Percentiles rank a stretch among this genome's conserved stretches.
These are phyloP conservation scores for Metarhizium guizhouense DNA, from an alignment of 2,329 filamentous ascomycete species.

Conservation along the genomic window DNA sequence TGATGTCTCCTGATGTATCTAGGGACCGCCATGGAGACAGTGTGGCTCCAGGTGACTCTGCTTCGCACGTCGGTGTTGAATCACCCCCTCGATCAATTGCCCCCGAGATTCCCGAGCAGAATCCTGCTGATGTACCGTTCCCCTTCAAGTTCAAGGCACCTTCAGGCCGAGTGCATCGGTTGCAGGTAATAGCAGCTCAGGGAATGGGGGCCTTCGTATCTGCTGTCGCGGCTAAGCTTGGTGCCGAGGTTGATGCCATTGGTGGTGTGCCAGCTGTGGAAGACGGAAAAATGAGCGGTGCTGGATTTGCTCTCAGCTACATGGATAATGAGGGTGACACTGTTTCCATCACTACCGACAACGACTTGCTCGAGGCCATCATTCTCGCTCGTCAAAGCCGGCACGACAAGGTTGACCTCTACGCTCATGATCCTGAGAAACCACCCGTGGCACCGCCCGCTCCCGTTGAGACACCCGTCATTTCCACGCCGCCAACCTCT, in stretches of 20 bases:
- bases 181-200: constrained; percentile 74
- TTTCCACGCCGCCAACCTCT: constrained; percentile 39
- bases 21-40: constrained; percentile 70
- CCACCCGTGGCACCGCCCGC: constrained; percentile 63
- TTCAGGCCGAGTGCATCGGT: constrained; percentile 82
- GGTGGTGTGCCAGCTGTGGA: constrained; percentile 72
- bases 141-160: constrained; percentile 99
- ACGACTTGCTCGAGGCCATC: constrained; percentile 86
- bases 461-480: constrained; percentile 31
- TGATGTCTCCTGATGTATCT: constrained; percentile 71
- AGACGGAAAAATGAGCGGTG: constrained; percentile 65
- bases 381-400: constrained; percentile 66
- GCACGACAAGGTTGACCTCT: constrained; percentile 92
- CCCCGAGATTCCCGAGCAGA: constrained; percentile 41
- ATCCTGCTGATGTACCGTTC: constrained; percentile 68
- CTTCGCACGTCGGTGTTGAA: constrained; percentile 80
- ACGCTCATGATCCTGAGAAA: constrained; percentile 88
- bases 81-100: constrained; percentile 62
- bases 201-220: constrained; percentile 73
- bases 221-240: constrained; percentile 76
- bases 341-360: constrained; percentile 92
- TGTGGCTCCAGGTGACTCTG: constrained; percentile 86
- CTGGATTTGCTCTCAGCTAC: constrained; percentile 89
- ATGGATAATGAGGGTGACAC: constrained; percentile 95
- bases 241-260: constrained; percentile 70